Percentiles rank a stretch among this genome's conserved stretches.
These are phyloP conservation scores for Cercophora newfieldiana DNA, from an alignment of 495 filamentous ascomycete genomes.

Conservation along the genomic window DNA sequence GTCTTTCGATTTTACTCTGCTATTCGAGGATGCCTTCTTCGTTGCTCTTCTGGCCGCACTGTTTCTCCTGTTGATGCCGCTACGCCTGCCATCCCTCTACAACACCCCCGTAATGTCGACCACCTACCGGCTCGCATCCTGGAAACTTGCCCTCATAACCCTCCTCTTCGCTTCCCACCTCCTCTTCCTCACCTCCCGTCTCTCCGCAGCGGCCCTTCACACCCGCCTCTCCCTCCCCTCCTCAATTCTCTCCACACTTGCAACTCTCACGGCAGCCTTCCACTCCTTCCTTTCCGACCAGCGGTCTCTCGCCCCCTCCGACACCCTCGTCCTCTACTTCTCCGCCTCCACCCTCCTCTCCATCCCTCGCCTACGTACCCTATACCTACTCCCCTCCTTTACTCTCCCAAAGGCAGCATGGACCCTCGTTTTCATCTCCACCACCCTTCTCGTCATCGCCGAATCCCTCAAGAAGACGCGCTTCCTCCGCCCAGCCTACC, in stretches of 20 bases:
- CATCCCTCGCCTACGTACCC: constrained; percentile 33
- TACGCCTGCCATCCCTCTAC: constrained; percentile 27
- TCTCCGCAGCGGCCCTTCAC: constrained; percentile 17
- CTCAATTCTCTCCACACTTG: constrained; percentile 15
- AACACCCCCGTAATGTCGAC: constrained; percentile 31
- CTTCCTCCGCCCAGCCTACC: constrained; percentile 24
- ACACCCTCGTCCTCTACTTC: constrained; percentile 38
- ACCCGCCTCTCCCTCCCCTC: constrained; percentile 24
- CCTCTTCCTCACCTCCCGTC: constrained; percentile 25
- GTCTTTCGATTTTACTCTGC: constrained; percentile 39
- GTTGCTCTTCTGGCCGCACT: constrained; percentile 28
- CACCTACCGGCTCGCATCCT: constrained; percentile 30
- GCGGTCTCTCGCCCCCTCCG: constrained; percentile 35
- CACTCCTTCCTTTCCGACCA: constrained; percentile 40
- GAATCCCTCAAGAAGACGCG: constrained; percentile 33
- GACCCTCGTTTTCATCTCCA: constrained; percentile 9
- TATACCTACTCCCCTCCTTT: constrained; percentile 24
- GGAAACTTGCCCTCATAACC: constrained; percentile 28
- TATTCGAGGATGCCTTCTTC: constrained; percentile 40
- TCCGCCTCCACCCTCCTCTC: constrained; percentile 24
- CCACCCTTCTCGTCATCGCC: constrained; percentile 14
- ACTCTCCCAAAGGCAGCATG: constrained; percentile 1
- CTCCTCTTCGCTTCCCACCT: constrained; percentile 33
- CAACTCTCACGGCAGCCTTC: constrained; percentile 18
- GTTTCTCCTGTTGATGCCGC: constrained; percentile 31